phyloP scores from a whole-genome alignment of 768 basidiomycete genomes.

The Russula earlei region DNA sequence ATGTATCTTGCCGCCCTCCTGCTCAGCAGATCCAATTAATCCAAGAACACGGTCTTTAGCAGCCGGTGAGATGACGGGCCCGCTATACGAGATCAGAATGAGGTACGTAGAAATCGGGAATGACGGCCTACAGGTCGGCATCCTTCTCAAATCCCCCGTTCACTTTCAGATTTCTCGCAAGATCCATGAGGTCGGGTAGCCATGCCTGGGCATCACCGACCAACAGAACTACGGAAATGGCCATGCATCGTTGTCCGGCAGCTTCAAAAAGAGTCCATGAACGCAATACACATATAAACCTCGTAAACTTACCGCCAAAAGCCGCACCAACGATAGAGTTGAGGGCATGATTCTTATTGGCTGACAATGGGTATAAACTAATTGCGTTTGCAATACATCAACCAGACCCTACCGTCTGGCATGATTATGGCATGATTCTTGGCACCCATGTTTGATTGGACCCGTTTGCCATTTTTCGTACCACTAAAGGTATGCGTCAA shows the following conservation, averaged over 20 bases:
- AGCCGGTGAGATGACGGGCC: slow-evolving; percentile 72
- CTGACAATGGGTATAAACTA: slow-evolving; percentile 29
- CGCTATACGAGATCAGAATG: slow-evolving; percentile 31
- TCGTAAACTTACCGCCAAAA: slow-evolving; percentile 57
- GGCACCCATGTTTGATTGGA: slow-evolving; percentile 77
- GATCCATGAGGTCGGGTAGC: slow-evolving; percentile 80
- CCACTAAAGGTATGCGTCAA: slow-evolving; percentile 40
- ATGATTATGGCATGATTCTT: slow-evolving; percentile 93
- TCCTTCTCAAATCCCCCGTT: slow-evolving; percentile 85
- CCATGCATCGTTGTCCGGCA: slow-evolving; percentile 97
- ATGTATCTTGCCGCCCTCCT: slow-evolving; percentile 77
- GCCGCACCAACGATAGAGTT: slow-evolving; percentile 92
- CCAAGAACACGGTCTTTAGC: slow-evolving; percentile 70
- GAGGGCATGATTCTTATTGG: slow-evolving; percentile 84
- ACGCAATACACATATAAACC: slow-evolving; percentile 9
- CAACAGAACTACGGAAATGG: slow-evolving; percentile 79
- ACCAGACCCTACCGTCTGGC: slow-evolving; percentile 65
- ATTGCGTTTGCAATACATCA: not conserved
- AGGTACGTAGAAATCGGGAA: not conserved
- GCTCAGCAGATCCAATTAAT: slow-evolving; percentile 63
- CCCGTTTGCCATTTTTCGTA: slow-evolving; percentile 68
- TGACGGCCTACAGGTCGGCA: slow-evolving; percentile 61
- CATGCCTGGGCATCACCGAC: slow-evolving; percentile 74
- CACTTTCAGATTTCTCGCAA: slow-evolving; percentile 70
- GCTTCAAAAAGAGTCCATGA: slow-evolving; percentile 36